Base-by-base conservation (phyloP, 1,139 yeast genomes). In the Blastobotrys indianensis region DNA sequence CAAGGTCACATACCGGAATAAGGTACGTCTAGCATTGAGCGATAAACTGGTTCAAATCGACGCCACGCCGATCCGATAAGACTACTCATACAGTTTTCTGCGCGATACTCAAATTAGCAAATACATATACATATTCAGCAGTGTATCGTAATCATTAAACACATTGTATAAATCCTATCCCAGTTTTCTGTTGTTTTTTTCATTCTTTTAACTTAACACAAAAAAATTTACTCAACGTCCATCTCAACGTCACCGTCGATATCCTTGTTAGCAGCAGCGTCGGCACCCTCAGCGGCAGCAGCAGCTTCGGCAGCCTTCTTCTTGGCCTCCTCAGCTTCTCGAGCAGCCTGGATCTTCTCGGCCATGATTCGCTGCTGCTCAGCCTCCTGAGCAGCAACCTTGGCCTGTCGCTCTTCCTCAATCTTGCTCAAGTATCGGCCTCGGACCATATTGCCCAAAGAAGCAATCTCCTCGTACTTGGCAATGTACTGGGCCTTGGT, bases 401-500 rank as follows among this genome's bases (percentile, higher is more conserved):
- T 72, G 63, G 94, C 88, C 72, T 87, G 94, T 70, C 83, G 83
- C 78, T 86, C 85, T 72, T 92, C 97, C 73, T 92, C 96, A 69
- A 88, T 87, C 73, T 92, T 88, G 56, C 92, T 86, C 61, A 83
- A 74, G 75, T 85, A 92, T 75, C 98, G 84, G 63, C 97, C 97
- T 74, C 84, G 85, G 70, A 92, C 87, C 59, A 92, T 74, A 76
- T 94, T 92, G 70, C 98, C 98, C 62, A 82, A 75, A 44, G 95
- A 77, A 42, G 97, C 95, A 65, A 92, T 81, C 72, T 92, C 98
- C 73, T 94, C 98, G 73, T 90, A 88, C 73, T 85, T 90, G 64
- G 98, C 97, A 72, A 94, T 83, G 77, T 92, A 92, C 70, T 85
- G 87, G 61, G 94, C 98, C 80, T 92, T 90, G 66, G 90, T 76